phyloP scores from a whole-genome alignment of 2,329 filamentous ascomycete genomes.

The Calycina marina region DNA sequence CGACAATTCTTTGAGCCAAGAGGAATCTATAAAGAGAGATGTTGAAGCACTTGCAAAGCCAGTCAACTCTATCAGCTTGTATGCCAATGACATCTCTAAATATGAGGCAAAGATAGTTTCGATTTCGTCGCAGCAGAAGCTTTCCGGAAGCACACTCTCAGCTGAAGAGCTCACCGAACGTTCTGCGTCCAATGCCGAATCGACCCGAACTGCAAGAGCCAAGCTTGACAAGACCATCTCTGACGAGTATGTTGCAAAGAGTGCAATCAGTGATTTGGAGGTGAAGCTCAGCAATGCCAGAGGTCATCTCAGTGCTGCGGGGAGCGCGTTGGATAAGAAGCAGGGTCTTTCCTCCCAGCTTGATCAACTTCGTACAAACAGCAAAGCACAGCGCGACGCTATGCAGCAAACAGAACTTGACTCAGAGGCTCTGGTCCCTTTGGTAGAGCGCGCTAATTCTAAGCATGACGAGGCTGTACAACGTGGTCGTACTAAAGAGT shows the following conservation, averaged over 20 bases:
- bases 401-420: slow-evolving; percentile 60
- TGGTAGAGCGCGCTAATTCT: slow-evolving; percentile 60
- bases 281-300: slow-evolving; percentile 62
- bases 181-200: slow-evolving; percentile 50
- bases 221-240: slow-evolving; percentile 48
- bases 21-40: slow-evolving; percentile 52
- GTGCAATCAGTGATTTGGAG: slow-evolving; percentile 55
- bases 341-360: slow-evolving; percentile 55
- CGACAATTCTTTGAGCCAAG: slow-evolving; percentile 50
- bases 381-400: slow-evolving; percentile 49
- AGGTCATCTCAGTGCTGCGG: slow-evolving; percentile 55
- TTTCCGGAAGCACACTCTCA: slow-evolving; percentile 48
- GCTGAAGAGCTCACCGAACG: slow-evolving; percentile 75
- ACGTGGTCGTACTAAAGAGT: slow-evolving; percentile 58
- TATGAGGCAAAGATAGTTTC: slow-evolving; percentile 61
- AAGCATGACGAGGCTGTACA: slow-evolving; percentile 64
- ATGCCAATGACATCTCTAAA: slow-evolving; percentile 54
- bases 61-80: slow-evolving; percentile 60
- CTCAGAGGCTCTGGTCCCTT: slow-evolving; percentile 57
- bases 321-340: slow-evolving; percentile 71
- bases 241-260: slow-evolving; percentile 59
- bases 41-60: slow-evolving; percentile 64
- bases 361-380: slow-evolving; percentile 55
- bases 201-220: slow-evolving; percentile 48
- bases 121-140: slow-evolving; percentile 61